A percentile compares a stretch with the other conserved stretches of the same genome.
Evolutionary conservation across 2,329 filamentous ascomycete species (phyloP).

Genomic region (Neonectria neomacrospora): DNA sequence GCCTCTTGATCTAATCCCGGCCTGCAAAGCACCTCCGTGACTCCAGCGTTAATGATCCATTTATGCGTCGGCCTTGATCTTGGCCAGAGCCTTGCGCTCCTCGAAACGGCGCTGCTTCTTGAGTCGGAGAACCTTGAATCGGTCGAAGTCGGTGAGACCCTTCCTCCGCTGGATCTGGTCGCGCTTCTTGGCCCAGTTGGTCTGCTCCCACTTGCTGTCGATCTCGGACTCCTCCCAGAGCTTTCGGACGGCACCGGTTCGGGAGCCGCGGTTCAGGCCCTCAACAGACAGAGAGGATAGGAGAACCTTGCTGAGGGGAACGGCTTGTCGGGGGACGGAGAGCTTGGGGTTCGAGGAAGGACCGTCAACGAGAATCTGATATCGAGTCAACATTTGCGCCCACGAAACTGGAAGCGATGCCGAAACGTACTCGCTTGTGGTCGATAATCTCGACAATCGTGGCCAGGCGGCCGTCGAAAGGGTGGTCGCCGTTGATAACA

Average conservation of each 20-base stretch:
- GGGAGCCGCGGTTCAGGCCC: constrained; percentile 85
- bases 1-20: constrained; percentile 53
- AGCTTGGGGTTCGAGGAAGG: constrained; percentile 83
- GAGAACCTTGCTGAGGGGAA: constrained; percentile 83
- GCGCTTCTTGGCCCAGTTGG: constrained; percentile 94
- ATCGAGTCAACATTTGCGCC: constrained; percentile 43
- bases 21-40: constrained; percentile 49
- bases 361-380: constrained; percentile 93
- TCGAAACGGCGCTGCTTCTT: constrained; percentile 99
- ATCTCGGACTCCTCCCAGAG: constrained; percentile 92
- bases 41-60: constrained; percentile 52
- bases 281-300: constrained; percentile 90
- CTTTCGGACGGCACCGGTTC: constrained; percentile 84
- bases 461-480: constrained; percentile 86
- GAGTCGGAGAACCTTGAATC: constrained; percentile 99
- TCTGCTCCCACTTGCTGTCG: constrained; percentile 92
- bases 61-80: constrained; percentile 87
- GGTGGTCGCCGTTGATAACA: constrained; percentile 83
- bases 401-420: constrained; percentile 18
- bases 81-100: constrained; percentile 95
- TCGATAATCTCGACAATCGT: constrained; percentile 99
- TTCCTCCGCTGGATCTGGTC: constrained; percentile 86
- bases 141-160: constrained; percentile 96
- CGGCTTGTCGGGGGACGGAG: constrained; percentile 86
- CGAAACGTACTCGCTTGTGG: constrained; percentile 95